phyloP scores from a whole-genome alignment of 352 stramenopile genomes.

The Phytopythium montanum region DNA sequence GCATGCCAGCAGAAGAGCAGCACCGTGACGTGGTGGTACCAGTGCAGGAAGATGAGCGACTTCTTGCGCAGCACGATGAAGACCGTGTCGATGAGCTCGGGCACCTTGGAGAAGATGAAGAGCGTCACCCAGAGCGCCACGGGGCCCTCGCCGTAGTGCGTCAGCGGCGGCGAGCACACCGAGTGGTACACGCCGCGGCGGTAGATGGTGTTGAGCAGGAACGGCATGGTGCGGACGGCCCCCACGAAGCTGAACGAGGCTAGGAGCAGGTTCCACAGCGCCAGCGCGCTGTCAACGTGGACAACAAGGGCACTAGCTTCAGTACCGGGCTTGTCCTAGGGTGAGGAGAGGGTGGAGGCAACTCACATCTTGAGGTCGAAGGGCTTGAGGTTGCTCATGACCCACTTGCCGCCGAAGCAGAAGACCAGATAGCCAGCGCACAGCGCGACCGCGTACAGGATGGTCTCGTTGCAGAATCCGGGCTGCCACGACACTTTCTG shows the following conservation, averaged over 20 bases:
- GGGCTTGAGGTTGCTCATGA: constrained; percentile 77
- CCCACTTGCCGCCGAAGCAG: constrained; percentile 70
- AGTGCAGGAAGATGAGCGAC: constrained; percentile 97
- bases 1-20: constrained; percentile 97
- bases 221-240: constrained; percentile 64
- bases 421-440: constrained; percentile 68
- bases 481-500: constrained; percentile 67
- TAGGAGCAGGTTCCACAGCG: constrained; percentile 78
- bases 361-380: constrained; percentile 76
- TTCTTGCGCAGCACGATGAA: constrained; percentile 98
- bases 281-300: constrained; percentile 38
- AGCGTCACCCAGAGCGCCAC: constrained; percentile 77
- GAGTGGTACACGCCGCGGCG: constrained; percentile 76
- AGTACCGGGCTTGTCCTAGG: too few species aligned
- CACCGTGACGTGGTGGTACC: constrained; percentile 98
- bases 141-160: constrained; percentile 64
- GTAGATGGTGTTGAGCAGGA: constrained; percentile 83
- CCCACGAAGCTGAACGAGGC: constrained; percentile 83
- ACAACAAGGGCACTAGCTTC: not conserved
- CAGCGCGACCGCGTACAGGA: constrained; percentile 51
- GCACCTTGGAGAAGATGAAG: constrained; percentile 90
- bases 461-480: constrained; percentile 62
- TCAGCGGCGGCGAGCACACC: constrained; percentile 65
- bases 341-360: too few species aligned
- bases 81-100: constrained; percentile 95